Evolutionary conservation across 228 moss, liverwort and hornwort species (phyloP).

Genomic region (Sphagnum magellanicum): DNA sequence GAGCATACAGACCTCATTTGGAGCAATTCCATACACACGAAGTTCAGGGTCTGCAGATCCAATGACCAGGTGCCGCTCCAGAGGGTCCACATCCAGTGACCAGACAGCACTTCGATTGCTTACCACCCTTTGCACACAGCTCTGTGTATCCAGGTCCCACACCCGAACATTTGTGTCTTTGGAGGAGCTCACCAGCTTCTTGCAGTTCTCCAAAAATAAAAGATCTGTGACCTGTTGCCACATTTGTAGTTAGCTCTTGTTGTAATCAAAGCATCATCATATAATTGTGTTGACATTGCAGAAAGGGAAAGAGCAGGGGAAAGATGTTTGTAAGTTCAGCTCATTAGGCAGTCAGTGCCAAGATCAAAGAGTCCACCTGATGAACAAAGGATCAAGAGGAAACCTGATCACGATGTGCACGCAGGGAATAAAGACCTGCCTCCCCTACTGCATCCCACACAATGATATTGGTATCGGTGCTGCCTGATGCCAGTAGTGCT

Average conservation of each 20-base stretch:
- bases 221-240: slow-evolving; percentile 75
- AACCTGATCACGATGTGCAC: slow-evolving; percentile 97
- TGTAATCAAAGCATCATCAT: too few relatives aligned
- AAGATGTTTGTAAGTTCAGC: neutral
- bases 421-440: slow-evolving; percentile 77
- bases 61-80: slow-evolving; percentile 76
- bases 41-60: slow-evolving; percentile 84
- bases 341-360: too few relatives aligned
- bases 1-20: slow-evolving; percentile 11
- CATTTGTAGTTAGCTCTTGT: neutral
- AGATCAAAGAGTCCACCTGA: too few relatives aligned
- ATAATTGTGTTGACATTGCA: too few relatives aligned
- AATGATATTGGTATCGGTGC: slow-evolving; percentile 89
- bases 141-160: slow-evolving; percentile 97
- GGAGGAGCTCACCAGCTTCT: slow-evolving; percentile 75
- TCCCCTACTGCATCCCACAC: slow-evolving; percentile 98
- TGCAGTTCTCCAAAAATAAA: slow-evolving; percentile 69
- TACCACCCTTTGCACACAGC: slow-evolving; percentile 88
- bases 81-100: slow-evolving; percentile 76
- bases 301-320: neutral
- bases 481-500: slow-evolving; percentile 79
- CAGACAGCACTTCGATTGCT: slow-evolving; percentile 90
- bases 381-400: neutral
- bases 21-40: slow-evolving; percentile 51
- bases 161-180: slow-evolving; percentile 93